Conservation (phyloP, 2,329 filamentous ascomycete genomes). For the Canariomyces notabilis region DNA sequence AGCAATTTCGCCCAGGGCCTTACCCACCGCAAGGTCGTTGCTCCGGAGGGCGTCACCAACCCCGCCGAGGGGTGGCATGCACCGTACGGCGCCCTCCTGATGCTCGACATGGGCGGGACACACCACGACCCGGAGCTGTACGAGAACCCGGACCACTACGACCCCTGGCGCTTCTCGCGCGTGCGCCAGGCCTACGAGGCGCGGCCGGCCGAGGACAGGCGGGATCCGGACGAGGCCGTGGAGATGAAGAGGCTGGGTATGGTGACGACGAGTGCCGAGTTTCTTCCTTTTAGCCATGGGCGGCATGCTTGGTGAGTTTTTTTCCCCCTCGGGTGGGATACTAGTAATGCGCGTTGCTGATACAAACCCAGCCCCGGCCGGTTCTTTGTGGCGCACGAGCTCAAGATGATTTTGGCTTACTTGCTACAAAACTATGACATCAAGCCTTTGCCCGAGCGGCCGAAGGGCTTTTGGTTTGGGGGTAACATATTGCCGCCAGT, state of each 20-base stretch:
- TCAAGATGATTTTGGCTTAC: conserved; percentile 50
- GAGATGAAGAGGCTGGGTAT: conserved; percentile 42
- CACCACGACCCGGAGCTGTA: conserved; percentile 45
- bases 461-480: conserved; percentile 41
- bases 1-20: conserved; percentile 44
- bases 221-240: conserved; percentile 30
- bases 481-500: conserved; percentile 37
- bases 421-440: conserved; percentile 50
- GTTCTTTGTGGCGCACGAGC: conserved; percentile 52
- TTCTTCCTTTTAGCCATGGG: conserved; percentile 54
- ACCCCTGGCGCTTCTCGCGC: conserved; percentile 46
- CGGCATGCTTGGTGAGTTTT: conserved; percentile 43
- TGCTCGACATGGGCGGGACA: conserved; percentile 39
- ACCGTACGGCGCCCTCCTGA: conserved; percentile 40
- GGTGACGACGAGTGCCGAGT: conserved; percentile 47
- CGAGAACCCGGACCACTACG: conserved; percentile 38
- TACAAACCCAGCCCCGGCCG: conserved; percentile 41
- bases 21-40: conserved; percentile 42
- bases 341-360: background rate
- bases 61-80: conserved; percentile 40
- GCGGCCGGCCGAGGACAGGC: conserved; percentile 26
- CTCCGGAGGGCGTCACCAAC: conserved; percentile 33
- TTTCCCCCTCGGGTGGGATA: background rate
- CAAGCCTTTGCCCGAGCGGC: conserved; percentile 35
- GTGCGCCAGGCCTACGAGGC: conserved; percentile 36